phyloP scores from a whole-genome alignment of 2,329 filamentous ascomycete genomes.

The Aspergillus chevalieri region DNA sequence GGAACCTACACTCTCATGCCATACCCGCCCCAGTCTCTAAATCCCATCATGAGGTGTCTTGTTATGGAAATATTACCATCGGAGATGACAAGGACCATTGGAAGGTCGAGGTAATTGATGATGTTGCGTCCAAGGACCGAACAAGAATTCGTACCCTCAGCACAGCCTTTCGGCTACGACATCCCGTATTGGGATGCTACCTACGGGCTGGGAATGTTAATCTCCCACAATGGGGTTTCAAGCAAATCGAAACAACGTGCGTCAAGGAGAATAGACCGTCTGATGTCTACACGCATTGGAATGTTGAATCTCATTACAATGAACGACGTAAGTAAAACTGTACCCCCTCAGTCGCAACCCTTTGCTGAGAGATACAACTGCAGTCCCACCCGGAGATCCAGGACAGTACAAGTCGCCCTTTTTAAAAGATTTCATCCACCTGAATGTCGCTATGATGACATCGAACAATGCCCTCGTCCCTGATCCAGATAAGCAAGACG shows the following conservation, averaged over 20 bases:
- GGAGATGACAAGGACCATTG: conserved; percentile 98
- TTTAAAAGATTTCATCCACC: conserved; percentile 92
- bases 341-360: not conserved
- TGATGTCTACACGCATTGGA: conserved; percentile 97
- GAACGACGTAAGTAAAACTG: conserved; percentile 79
- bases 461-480: conserved; percentile 98
- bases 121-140: conserved; percentile 79
- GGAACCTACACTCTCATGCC: conserved; percentile 92
- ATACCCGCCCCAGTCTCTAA: conserved; percentile 86
- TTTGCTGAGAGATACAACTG: not conserved
- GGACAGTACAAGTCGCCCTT: conserved; percentile 95
- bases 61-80: conserved; percentile 89
- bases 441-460: conserved; percentile 99
- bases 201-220: conserved; percentile 93
- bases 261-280: conserved; percentile 86
- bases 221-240: conserved; percentile 98
- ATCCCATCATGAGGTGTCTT: conserved; percentile 85
- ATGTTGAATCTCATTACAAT: conserved; percentile 91
- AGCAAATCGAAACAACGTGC: conserved; percentile 97
- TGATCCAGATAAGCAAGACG: conserved; percentile 97
- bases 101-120: conserved; percentile 83
- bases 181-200: conserved; percentile 80
- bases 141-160: conserved; percentile 85
- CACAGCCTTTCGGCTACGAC: conserved; percentile 82
- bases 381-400: conserved; percentile 81